A percentile compares a stretch with the other conserved stretches of the same genome.
Conservation (phyloP, 2,329 filamentous ascomycete species). For the Monosporascus sp. region DNA sequence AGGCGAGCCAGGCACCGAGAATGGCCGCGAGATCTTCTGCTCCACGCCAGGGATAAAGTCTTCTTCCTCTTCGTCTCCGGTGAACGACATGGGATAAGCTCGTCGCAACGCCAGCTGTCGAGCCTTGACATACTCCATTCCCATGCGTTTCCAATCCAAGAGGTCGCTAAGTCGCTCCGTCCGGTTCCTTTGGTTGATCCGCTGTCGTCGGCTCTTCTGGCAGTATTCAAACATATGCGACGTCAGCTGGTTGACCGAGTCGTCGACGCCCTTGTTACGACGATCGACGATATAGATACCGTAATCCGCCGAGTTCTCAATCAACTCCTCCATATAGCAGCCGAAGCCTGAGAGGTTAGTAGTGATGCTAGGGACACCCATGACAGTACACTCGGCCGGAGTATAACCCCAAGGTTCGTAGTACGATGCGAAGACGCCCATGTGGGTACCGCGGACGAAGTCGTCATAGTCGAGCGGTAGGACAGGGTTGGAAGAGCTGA, state of each 20-base stretch:
- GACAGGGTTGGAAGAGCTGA: constrained; percentile 93
- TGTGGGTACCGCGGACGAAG: constrained; percentile 92
- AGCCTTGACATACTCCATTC: constrained; percentile 98
- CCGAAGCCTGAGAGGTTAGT: constrained; percentile 97
- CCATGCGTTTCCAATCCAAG: constrained; percentile 99
- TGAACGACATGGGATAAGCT: constrained; percentile 85
- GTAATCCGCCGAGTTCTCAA: constrained; percentile 96
- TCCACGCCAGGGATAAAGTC: constrained; percentile 91
- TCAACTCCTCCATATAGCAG: constrained; percentile 99
- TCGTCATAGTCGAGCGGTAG: constrained; percentile 96
- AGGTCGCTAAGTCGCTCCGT: constrained; percentile 93
- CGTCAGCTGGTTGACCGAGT: constrained; percentile 92
- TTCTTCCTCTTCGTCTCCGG: constrained; percentile 67
- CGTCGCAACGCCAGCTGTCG: constrained; percentile 85
- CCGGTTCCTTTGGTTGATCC: constrained; percentile 97
- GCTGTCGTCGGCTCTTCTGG: constrained; percentile 87
- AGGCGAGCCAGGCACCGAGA: constrained; percentile 91
- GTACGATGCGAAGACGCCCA: constrained; percentile 95
- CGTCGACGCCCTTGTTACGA: constrained; percentile 89
- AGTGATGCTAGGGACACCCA: constrained; percentile 97
- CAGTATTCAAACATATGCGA: constrained; percentile 93
- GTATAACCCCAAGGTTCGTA: constrained; percentile 99
- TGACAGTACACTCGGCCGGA: constrained; percentile 95
- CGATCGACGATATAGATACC: constrained; percentile 99
- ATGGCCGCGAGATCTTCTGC: constrained; percentile 89